A percentile compares a stretch with the other conserved stretches of the same genome.
Evolutionary conservation across 768 basidiomycete genomes (phyloP).

Genomic region (Heimioporus sp.): DNA sequence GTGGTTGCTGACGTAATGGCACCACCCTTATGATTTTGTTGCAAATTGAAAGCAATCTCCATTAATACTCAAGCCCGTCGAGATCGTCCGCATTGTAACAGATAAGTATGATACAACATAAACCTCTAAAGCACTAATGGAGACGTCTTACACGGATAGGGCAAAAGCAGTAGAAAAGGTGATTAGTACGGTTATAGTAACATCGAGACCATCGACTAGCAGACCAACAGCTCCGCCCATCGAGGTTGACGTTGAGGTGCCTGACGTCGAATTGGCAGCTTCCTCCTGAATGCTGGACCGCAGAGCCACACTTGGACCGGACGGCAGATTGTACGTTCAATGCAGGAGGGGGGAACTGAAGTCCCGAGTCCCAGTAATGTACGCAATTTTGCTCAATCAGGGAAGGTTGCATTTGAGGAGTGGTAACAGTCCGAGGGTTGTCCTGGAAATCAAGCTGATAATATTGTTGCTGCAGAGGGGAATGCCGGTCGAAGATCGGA

Average conservation of each 20-base stretch:
- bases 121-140: neutral
- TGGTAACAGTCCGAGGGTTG: conserved; percentile 3
- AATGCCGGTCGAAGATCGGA: conserved; percentile 38
- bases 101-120: neutral
- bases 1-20: conserved; percentile 20
- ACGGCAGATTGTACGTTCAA: conserved; percentile 19
- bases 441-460: conserved; percentile 6
- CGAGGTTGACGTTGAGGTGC: conserved; percentile 4
- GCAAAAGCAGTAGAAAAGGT: conserved; percentile 35
- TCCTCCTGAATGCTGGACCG: conserved; percentile 26
- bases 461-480: conserved; percentile 22
- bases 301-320: conserved; percentile 42
- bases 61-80: neutral
- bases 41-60: neutral
- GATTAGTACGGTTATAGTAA: conserved; percentile 29
- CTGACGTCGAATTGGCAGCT: conserved; percentile 16
- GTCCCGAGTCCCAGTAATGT: conserved; percentile 38
- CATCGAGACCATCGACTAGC: conserved; percentile 18
- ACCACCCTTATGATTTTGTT: neutral
- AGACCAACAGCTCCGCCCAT: conserved; percentile 21
- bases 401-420: conserved; percentile 43
- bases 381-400: conserved; percentile 53
- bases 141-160: conserved; percentile 29
- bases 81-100: neutral
- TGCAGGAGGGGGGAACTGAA: conserved; percentile 37